A percentile compares a stretch with the other conserved stretches of the same genome.
phyloP scores from a whole-genome alignment of 768 basidiomycete species.

The Strobilomyces dryophilus region DNA sequence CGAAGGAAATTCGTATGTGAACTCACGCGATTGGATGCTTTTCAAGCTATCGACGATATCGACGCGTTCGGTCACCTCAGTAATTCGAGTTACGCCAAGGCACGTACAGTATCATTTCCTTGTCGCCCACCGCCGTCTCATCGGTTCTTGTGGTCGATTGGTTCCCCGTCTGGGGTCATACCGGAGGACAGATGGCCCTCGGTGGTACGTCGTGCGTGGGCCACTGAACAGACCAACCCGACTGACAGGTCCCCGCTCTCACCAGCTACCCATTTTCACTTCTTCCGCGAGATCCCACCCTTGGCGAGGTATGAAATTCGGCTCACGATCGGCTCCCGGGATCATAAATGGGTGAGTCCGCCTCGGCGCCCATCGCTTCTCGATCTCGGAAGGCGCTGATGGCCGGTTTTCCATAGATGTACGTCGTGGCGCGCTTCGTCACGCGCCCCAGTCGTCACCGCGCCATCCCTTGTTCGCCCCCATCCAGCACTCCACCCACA shows the following conservation, averaged over 20 bases:
- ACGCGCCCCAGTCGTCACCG: constrained; percentile 39
- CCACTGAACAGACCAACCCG: background rate
- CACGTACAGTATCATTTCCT: constrained; percentile 19
- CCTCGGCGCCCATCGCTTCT: background rate
- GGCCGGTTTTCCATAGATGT: constrained; percentile 40
- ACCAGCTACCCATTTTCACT: constrained; percentile 62
- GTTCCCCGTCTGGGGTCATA: constrained; percentile 55
- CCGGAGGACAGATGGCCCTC: constrained; percentile 61
- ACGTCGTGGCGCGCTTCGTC: constrained; percentile 60
- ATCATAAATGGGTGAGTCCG: constrained; percentile 69
- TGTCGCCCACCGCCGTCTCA: background rate
- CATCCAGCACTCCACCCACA: constrained; percentile 25
- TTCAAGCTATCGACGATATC: constrained; percentile 61
- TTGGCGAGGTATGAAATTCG: constrained; percentile 59
- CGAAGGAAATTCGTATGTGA: background rate
- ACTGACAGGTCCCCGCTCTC: background rate
- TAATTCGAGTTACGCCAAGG: constrained; percentile 80
- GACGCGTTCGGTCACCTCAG: constrained; percentile 68
- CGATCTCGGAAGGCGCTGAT: too few species aligned
- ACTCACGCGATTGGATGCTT: background rate
- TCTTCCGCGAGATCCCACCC: constrained; percentile 68
- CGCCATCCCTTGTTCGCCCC: constrained; percentile 11
- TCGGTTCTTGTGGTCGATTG: constrained; percentile 30
- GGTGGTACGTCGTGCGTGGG: constrained; percentile 27
- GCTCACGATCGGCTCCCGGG: constrained; percentile 57